phyloP scores from a whole-genome alignment of 139 green algal species.

The Chlorella sp. region DNA sequence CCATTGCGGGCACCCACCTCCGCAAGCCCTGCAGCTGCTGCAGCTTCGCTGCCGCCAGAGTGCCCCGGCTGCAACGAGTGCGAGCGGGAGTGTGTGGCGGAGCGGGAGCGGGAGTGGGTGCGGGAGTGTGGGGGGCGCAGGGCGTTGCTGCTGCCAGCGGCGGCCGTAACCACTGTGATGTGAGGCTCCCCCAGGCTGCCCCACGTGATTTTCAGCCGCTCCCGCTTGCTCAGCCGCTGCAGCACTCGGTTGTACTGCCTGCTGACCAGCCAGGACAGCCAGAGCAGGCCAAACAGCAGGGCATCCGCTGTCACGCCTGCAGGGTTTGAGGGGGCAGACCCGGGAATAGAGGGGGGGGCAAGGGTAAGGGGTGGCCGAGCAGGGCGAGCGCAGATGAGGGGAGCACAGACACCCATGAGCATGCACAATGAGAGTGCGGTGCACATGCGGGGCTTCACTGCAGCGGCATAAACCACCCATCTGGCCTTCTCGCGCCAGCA shows the following conservation, averaged over 20 bases:
- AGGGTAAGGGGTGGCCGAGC: neutral
- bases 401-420: no score
- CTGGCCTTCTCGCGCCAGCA: neutral
- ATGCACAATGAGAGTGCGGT: no score
- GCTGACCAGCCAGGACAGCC: conserved; percentile 44
- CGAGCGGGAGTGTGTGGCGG: neutral
- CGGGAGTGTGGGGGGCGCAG: neutral
- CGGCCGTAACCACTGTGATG: neutral
- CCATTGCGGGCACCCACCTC: neutral
- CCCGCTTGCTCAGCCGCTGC: conserved; percentile 29
- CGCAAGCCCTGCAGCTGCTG: neutral
- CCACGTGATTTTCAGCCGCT: conserved; percentile 52
- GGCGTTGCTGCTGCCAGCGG: neutral
- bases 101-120: neutral
- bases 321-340: no score
- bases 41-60: neutral
- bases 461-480: no score
- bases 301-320: conserved; percentile 50
- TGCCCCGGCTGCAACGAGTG: neutral
- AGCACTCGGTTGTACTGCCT: conserved; percentile 38
- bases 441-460: no score
- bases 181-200: neutral
- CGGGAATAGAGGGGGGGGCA: neutral
- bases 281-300: conserved; percentile 53
- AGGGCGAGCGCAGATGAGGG: no score